Evolutionary conservation across 23 red algal species (phyloP).

Genomic region (Chondrus crispus): DNA sequence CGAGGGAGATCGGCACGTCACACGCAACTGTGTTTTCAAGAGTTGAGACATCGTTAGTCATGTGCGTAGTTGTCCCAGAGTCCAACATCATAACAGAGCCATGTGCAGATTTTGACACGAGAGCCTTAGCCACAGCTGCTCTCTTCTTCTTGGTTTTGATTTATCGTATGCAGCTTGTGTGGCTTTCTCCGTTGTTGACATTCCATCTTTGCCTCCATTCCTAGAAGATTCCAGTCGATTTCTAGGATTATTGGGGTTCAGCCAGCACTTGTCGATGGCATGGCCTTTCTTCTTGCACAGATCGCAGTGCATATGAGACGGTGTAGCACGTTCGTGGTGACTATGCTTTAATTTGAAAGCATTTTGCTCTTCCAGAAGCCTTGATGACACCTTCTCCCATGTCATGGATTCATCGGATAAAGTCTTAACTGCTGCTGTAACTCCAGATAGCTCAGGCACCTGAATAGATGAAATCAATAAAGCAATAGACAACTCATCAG

Average conservation of each 20-base stretch:
- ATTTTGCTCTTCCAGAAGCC: background rate
- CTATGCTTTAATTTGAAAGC: background rate
- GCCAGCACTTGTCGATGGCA: background rate
- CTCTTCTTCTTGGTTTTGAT: too few relatives aligned
- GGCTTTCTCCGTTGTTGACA: too few relatives aligned
- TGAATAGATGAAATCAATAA: background rate
- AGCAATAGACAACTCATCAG: background rate
- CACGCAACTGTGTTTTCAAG: background rate
- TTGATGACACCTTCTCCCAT: background rate
- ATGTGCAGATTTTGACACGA: too few relatives aligned
- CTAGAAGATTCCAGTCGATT: too few relatives aligned
- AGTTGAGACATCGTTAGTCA: background rate
- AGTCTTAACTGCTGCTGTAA: background rate
- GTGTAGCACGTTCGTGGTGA: too few relatives aligned
- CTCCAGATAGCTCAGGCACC: background rate
- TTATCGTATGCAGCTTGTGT: too few relatives aligned
- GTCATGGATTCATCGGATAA: background rate
- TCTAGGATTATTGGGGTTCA: constrained; percentile 5
- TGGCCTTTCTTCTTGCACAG: background rate
- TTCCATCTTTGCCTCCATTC: too few relatives aligned
- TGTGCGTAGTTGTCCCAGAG: constrained; percentile 16
- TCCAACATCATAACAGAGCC: constrained; percentile 32
- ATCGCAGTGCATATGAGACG: background rate
- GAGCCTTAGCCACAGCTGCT: too few relatives aligned
- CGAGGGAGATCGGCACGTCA: background rate